These are phyloP conservation scores for Lagenidium giganteum DNA, from an alignment of 352 stramenopile species.

Conservation along the genomic window DNA sequence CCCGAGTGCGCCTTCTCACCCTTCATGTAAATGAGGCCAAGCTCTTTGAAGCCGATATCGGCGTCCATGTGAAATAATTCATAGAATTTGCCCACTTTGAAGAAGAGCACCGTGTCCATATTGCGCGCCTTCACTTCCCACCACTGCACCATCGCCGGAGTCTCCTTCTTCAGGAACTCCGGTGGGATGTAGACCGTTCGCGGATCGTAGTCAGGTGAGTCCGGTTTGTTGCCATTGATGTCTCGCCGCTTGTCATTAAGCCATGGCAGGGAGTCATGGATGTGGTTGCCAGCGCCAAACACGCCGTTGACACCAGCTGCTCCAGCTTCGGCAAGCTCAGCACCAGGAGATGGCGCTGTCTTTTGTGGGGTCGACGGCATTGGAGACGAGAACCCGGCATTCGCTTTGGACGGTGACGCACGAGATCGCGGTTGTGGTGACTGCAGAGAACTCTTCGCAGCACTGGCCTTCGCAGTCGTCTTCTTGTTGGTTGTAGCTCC, in stretches of 20 bases:
- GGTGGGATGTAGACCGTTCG: slow-evolving; percentile 87
- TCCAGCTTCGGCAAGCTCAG: no score
- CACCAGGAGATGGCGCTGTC: slow-evolving; percentile 8
- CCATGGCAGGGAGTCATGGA: slow-evolving; percentile 90
- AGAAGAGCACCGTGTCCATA: slow-evolving; percentile 97
- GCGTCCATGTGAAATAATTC: slow-evolving; percentile 96
- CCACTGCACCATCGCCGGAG: slow-evolving; percentile 95
- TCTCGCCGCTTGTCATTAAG: slow-evolving; percentile 80
- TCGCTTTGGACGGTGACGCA: neutral
- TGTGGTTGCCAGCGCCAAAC: slow-evolving; percentile 38
- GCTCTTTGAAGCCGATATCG: slow-evolving; percentile 92
- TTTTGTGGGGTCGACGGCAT: slow-evolving; percentile 8
- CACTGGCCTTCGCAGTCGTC: slow-evolving; percentile 47
- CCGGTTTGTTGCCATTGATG: slow-evolving; percentile 53
- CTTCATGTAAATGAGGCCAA: slow-evolving; percentile 98
- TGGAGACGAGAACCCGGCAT: slow-evolving; percentile 11
- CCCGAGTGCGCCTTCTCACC: slow-evolving; percentile 93
- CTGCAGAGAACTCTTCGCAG: slow-evolving; percentile 23
- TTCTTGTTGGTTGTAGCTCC: no score
- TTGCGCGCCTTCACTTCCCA: slow-evolving; percentile 96
- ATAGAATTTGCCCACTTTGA: slow-evolving; percentile 97
- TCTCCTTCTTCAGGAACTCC: slow-evolving; percentile 82
- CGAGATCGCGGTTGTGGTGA: no score
- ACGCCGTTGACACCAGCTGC: slow-evolving; percentile 26
- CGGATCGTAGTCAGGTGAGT: slow-evolving; percentile 87